Percentiles rank a stretch among this genome's conserved stretches.
Evolutionary conservation across 163 green algal genomes (phyloP).

Genomic region (Chlorella variabilis): DNA sequence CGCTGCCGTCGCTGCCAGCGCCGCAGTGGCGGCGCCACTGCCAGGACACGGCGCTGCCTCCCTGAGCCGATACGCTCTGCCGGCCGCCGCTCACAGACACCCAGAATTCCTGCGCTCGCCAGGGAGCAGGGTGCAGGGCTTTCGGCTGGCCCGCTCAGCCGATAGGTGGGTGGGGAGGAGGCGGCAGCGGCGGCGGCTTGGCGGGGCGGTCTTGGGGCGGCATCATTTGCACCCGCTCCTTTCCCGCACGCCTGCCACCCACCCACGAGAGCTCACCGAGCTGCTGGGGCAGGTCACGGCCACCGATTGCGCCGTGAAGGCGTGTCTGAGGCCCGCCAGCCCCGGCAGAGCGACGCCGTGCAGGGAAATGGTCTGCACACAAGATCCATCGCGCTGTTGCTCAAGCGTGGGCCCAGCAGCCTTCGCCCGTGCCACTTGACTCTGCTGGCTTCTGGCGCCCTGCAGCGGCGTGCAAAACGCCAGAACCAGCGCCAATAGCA

Average conservation of each 20-base stretch:
- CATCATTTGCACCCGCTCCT: too few relatives aligned
- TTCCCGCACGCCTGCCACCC: too few relatives aligned
- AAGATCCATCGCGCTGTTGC: background rate
- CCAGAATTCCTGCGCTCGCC: too few relatives aligned
- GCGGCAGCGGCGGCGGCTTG: too few relatives aligned
- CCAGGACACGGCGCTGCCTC: background rate
- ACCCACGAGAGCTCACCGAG: background rate
- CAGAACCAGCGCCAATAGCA: too few relatives aligned
- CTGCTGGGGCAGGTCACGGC: background rate
- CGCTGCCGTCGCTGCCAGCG: background rate
- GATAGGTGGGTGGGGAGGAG: too few relatives aligned
- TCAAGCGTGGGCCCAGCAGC: background rate
- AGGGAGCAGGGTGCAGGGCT: too few relatives aligned
- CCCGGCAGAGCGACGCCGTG: background rate
- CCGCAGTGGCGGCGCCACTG: background rate
- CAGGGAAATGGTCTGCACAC: background rate
- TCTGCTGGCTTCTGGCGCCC: too few relatives aligned
- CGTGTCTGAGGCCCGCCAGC: background rate
- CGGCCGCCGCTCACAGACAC: background rate
- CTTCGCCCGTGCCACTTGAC: too few relatives aligned
- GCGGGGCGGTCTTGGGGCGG: too few relatives aligned
- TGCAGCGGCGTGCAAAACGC: too few relatives aligned
- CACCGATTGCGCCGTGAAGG: background rate
- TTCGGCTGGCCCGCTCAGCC: too few relatives aligned
- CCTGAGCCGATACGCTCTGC: background rate